These are phyloP conservation scores for Clitocybe nebularis DNA, from an alignment of 1,284 basidiomycete genomes.

Conservation along the genomic window DNA sequence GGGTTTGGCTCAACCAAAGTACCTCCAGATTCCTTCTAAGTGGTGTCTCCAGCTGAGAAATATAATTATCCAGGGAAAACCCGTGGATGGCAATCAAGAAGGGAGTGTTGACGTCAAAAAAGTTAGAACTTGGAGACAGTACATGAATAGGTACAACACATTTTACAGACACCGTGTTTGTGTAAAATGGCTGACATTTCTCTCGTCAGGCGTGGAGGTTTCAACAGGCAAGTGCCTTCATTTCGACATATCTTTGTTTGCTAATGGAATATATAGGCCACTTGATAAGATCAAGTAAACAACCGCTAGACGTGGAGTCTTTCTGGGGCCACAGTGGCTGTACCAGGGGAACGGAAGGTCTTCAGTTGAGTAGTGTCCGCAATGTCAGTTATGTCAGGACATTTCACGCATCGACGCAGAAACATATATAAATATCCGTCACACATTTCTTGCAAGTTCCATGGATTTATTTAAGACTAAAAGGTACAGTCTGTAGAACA, in stretches of 20 bases:
- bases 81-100: slow-evolving; percentile 79
- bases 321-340: too few relatives aligned
- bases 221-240: slow-evolving; percentile 67
- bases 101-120: slow-evolving; percentile 80
- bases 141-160: slow-evolving; percentile 89
- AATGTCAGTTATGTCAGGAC: neutral
- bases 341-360: too few relatives aligned
- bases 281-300: slow-evolving; percentile 51
- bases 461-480: slow-evolving; percentile 7
- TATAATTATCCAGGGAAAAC: slow-evolving; percentile 57
- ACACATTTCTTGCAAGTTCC: neutral
- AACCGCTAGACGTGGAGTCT: too few relatives aligned
- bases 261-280: slow-evolving; percentile 34
- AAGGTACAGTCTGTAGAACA: slow-evolving; percentile 6
- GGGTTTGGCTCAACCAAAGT: slow-evolving; percentile 93
- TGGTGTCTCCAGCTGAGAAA: neutral
- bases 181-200: too few relatives aligned
- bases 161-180: too few relatives aligned
- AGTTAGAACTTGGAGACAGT: slow-evolving; percentile 92
- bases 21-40: slow-evolving; percentile 1
- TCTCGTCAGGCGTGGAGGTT: slow-evolving; percentile 73
- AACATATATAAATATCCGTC: neutral
- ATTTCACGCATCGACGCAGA: neutral
- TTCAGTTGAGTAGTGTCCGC: slow-evolving; percentile 21
- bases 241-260: slow-evolving; percentile 8